Base-by-base conservation (phyloP, 129 eudicot species). In the Lactuca sativa region DNA sequence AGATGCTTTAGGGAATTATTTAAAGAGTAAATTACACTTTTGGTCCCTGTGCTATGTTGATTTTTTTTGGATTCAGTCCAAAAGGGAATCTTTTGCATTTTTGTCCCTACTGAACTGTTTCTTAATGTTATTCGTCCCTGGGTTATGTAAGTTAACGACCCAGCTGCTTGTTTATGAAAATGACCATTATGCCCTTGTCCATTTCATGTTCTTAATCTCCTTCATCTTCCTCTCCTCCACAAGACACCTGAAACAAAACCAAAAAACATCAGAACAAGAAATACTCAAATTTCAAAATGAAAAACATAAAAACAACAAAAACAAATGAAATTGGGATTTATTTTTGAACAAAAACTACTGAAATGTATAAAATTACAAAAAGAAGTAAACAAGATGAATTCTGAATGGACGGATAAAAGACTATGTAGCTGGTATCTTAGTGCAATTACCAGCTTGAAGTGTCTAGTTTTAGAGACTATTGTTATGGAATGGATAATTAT, bases 401-500 rank as follows among this genome's bases (percentile, higher is more conserved):
- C 9, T 41, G 3, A 7, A 41, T 9, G 12, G 12, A 41, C 48
- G 8, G 12, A 0, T 41, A 9, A 9, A 9, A 41, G 11, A 7
- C 48, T 38, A 4, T 38, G 43, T 38, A 38, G 43, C 8, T 38
- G 8, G 53, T 62, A 62, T 38, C 4, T 40, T 36, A 3, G 21
- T 31, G 67, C 32, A 17, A 53, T 54, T 68, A 55, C 52, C 38
- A 68, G 55, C 63, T 55, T 67, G 8, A 16, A 36, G 53, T 52
- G 73, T 4, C 34, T 67, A 52, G 47, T 16, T 51, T 67, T 17
- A 21, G 32, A 62, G 68, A 64, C 17, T 9, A 2, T 43, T 64
- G 10, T 14, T 66, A 32, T 31, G 41, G 58, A 14, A 66, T 41
- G 38, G 44, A 47, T 41, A 1, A 2, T 32, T 66, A 13, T 32